These are phyloP conservation scores for Talaromyces sp. DNA, from an alignment of 2,329 filamentous ascomycete genomes.

Conservation along the genomic window DNA sequence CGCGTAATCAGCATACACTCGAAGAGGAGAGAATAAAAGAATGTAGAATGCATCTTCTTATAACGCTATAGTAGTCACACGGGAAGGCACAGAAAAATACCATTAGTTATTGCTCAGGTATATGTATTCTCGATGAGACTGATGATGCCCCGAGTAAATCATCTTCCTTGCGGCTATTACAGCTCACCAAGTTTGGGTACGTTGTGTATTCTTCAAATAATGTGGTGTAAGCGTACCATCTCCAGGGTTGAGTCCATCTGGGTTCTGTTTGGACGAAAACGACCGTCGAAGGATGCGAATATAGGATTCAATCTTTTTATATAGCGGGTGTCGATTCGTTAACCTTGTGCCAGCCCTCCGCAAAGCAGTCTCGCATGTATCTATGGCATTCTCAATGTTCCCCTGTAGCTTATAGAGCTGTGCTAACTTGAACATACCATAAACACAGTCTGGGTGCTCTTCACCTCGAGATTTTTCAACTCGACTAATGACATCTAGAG, in stretches of 20 bases:
- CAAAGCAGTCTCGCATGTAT: conserved; percentile 8
- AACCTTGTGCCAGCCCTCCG: not conserved
- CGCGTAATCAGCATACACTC: too few species aligned
- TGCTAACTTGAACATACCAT: conserved; percentile 16
- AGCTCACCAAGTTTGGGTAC: not conserved
- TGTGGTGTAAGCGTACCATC: not conserved
- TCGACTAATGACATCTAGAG: conserved; percentile 1
- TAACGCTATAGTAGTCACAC: too few species aligned
- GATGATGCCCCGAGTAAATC: too few species aligned
- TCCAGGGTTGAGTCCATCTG: not conserved
- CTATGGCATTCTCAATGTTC: conserved; percentile 11
- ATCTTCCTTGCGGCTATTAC: not conserved
- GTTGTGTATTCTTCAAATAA: not conserved
- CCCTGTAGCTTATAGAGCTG: conserved; percentile 12
- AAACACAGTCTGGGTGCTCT: conserved; percentile 15
- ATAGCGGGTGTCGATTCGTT: conserved; percentile 14
- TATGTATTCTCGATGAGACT: too few species aligned
- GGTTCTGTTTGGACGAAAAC: not conserved
- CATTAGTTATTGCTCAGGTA: too few species aligned
- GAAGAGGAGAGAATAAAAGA: too few species aligned
- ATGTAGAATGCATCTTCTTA: too few species aligned
- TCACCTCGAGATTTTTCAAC: conserved; percentile 18
- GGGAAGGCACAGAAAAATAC: too few species aligned
- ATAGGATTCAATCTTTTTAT: not conserved
- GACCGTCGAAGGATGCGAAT: not conserved